phyloP scores from a whole-genome alignment of 768 basidiomycete genomes.

The Boletus rufocinnamomeus region DNA sequence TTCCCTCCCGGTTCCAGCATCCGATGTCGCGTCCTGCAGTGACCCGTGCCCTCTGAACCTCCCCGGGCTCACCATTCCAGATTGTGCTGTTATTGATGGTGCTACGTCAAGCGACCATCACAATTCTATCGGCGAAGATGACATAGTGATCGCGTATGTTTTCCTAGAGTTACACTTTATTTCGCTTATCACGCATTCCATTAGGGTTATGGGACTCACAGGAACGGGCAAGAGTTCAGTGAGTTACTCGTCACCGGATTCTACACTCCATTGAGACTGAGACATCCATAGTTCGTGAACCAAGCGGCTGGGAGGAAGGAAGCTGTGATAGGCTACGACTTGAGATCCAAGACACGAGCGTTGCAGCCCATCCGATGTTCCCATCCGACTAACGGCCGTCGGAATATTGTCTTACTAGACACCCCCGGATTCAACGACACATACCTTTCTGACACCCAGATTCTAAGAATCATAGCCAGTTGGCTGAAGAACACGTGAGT shows the following conservation, averaged over 20 bases:
- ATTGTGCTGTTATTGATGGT: neutral
- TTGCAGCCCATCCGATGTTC: constrained; percentile 12
- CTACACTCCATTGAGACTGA: neutral
- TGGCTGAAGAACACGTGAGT: constrained; percentile 24
- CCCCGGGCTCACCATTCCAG: neutral
- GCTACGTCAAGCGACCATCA: neutral
- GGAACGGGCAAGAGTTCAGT: constrained; percentile 23
- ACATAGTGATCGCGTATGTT: constrained; percentile 24
- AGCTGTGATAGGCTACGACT: neutral
- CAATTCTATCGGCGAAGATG: neutral
- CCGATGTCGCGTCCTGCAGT: neutral
- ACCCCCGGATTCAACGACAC: constrained; percentile 25
- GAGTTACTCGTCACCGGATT: neutral
- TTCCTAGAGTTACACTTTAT: neutral
- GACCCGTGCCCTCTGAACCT: neutral
- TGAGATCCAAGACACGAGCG: constrained; percentile 12
- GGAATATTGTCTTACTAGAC: constrained; percentile 18
- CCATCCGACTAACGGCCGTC: constrained; percentile 19
- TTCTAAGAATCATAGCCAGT: constrained; percentile 15
- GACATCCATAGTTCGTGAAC: constrained; percentile 18
- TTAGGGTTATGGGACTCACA: constrained; percentile 22
- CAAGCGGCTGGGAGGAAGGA: neutral
- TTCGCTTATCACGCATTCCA: neutral
- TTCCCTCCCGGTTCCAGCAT: neutral
- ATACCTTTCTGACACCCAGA: constrained; percentile 4